Evolutionary conservation across 1,284 basidiomycete genomes (phyloP), one percentile per base, ranked within the genome.

Genomic region (Coniophora puteana): DNA sequence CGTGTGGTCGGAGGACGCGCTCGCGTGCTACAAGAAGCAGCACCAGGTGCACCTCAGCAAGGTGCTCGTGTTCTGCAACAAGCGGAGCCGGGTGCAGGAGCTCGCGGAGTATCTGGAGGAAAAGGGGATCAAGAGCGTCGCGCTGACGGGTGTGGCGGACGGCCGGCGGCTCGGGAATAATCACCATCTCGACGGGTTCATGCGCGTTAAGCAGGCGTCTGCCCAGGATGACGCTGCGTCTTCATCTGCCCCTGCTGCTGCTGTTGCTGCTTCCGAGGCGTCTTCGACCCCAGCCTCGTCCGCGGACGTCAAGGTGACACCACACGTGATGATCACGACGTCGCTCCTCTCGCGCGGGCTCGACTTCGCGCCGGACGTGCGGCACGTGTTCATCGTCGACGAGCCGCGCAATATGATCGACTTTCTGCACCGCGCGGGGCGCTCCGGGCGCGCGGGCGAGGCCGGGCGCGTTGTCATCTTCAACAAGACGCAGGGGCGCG

Each of bases 331-430:
- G 51, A 74, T 94, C 43, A 93, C 92, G 18, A 95, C 92, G 0
- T 93, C 91, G 8, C 71, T 95, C 17, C 80, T 95, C 22, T 91
- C 90, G n/a, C 79, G 93, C 13, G 93, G 92, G 3, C 73, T 95
- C 8, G 93, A 95, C 59, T 95, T 95, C 55, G 70, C 80, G 12
- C 80, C 89, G 0, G 65, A 68, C 4, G 80, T 93, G 50, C 72
- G 74, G 47, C 80, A 91, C 49, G 85, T 93, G 4, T 85, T 93
- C 61, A 83, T 93, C 49, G 72, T 89, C 20, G 91, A 93, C 50
- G 80, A 88, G 53, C 88, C 90, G 18, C 68, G 86, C 49, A 93
- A 90, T 59, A 86, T 89, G 69, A 76, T 93, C 32, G 90, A 94
- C 62, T 93, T 94, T 57, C 62, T 94, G 45, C 92, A 94, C 64